Evolutionary conservation across 768 basidiomycete species (phyloP).

Genomic region (Tremella fuciformis): DNA sequence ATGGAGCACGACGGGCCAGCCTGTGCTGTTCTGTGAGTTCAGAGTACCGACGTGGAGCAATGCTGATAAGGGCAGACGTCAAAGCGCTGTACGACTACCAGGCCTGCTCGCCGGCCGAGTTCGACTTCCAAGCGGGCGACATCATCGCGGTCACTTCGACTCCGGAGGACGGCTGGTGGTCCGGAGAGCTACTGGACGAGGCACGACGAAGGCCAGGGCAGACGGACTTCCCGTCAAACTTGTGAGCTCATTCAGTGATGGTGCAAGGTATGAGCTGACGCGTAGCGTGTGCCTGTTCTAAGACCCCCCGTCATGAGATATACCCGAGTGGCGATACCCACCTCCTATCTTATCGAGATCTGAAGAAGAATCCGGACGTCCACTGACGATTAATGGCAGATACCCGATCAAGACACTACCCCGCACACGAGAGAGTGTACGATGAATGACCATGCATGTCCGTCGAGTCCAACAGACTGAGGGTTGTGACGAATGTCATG

Average conservation of each 20-base stretch:
- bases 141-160: conserved; percentile 93
- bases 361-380: too few species aligned
- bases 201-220: conserved; percentile 47
- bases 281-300: conserved; percentile 8
- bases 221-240: conserved; percentile 53
- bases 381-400: too few species aligned
- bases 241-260: conserved; percentile 31
- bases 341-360: not conserved
- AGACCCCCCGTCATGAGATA: not conserved
- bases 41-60: conserved; percentile 1
- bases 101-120: conserved; percentile 82
- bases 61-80: conserved; percentile 54
- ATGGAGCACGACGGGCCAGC: conserved; percentile 75
- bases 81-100: conserved; percentile 76
- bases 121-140: conserved; percentile 91
- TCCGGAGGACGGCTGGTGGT: conserved; percentile 98
- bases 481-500: too few species aligned
- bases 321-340: not conserved
- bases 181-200: conserved; percentile 58
- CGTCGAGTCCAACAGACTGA: too few species aligned
- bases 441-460: too few species aligned
- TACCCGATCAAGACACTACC: too few species aligned
- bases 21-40: conserved; percentile 77
- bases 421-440: too few species aligned
- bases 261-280: too few species aligned